Evolutionary conservation across 2,329 filamentous ascomycete genomes (phyloP).

Genomic region (Helotiales sp.): DNA sequence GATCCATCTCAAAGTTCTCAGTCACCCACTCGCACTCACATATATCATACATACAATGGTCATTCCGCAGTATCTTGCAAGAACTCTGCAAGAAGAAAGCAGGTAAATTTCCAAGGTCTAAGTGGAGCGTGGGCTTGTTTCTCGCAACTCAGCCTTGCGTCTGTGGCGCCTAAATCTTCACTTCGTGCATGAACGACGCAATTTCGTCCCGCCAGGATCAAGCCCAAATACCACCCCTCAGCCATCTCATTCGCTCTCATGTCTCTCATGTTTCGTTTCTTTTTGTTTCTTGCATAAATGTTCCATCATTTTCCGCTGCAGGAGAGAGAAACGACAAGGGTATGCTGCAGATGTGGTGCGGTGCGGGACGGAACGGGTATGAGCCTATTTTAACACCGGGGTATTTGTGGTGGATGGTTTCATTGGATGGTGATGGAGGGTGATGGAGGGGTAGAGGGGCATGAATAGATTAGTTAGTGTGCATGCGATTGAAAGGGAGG

Average conservation of each 20-base stretch:
- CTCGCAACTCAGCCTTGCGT: not conserved
- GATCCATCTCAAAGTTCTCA: not conserved
- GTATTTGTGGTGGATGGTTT: not conserved
- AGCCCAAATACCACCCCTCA: not conserved
- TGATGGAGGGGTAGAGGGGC: not conserved
- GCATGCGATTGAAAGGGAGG: not conserved
- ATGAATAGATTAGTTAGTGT: slow-evolving; percentile 4
- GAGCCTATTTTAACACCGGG: slow-evolving; percentile 8
- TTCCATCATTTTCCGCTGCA: too few species aligned
- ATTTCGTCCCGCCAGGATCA: not conserved
- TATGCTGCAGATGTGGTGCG: slow-evolving; percentile 2
- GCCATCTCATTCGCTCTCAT: not conserved
- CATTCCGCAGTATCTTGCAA: not conserved
- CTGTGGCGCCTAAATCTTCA: slow-evolving; percentile 11
- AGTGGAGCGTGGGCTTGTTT: not conserved
- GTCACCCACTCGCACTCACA: not conserved
- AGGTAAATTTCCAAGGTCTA: not conserved
- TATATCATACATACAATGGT: not conserved
- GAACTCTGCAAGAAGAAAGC: not conserved
- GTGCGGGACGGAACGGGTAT: not conserved
- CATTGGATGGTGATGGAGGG: not conserved
- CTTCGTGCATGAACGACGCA: not conserved
- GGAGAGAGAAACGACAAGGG: not conserved
- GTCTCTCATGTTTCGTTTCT: not conserved
- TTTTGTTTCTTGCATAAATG: too few species aligned